phyloP scores from a whole-genome alignment of 1,284 basidiomycete genomes.

The Pholiota adiposa region DNA sequence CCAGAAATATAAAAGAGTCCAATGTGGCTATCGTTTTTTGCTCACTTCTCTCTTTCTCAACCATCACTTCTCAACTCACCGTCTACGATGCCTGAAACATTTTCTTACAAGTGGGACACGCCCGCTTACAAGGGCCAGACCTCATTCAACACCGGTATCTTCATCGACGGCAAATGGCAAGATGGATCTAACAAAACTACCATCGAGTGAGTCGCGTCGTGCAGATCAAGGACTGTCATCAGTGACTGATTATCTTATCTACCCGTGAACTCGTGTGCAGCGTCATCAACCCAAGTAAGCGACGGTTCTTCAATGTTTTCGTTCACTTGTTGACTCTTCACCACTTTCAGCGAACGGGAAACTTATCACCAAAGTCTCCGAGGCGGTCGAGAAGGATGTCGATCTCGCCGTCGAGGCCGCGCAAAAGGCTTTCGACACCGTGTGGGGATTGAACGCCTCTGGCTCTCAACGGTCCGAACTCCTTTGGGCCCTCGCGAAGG shows the following conservation, averaged over 20 bases:
- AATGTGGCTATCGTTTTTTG: not conserved
- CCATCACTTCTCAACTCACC: not conserved
- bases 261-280: constrained; percentile 40
- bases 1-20: not conserved
- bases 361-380: constrained; percentile 69
- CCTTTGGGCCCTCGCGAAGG: constrained; percentile 71
- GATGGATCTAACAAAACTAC: constrained; percentile 67
- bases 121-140: constrained; percentile 73
- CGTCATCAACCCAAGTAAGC: constrained; percentile 73
- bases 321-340: constrained; percentile 4
- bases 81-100: constrained; percentile 45
- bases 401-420: constrained; percentile 81
- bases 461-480: constrained; percentile 68
- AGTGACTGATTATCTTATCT: constrained; percentile 12
- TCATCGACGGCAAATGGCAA: constrained; percentile 82
- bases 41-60: not conserved
- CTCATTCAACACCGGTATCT: constrained; percentile 75
- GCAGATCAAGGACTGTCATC: not conserved
- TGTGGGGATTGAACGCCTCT: constrained; percentile 73
- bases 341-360: constrained; percentile 63
- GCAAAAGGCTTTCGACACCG: constrained; percentile 73
- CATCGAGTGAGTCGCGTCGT: constrained; percentile 61
- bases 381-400: constrained; percentile 74
- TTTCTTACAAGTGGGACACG: constrained; percentile 67
- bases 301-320: not conserved